Percentiles rank a stretch among this genome's conserved stretches.
Evolutionary conservation across 1,284 basidiomycete species (phyloP).

Genomic region (Peniophora sp.): DNA sequence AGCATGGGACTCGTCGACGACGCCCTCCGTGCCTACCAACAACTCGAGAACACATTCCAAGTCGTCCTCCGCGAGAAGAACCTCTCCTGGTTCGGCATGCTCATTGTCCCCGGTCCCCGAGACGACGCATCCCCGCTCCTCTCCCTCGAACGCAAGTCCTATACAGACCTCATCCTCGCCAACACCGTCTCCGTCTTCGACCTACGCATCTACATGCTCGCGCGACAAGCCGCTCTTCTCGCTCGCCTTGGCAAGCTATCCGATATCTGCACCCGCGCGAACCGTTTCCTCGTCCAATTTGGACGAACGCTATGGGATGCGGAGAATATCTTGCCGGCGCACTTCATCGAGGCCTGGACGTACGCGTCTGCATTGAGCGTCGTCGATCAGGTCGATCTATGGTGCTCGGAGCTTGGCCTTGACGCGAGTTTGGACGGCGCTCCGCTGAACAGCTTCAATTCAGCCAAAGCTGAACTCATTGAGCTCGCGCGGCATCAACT

Average conservation of each 20-base stretch:
- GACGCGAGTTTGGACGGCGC: slow-evolving; percentile 34
- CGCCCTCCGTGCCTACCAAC: slow-evolving; percentile 83
- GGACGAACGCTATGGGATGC: slow-evolving; percentile 69
- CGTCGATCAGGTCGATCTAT: slow-evolving; percentile 77
- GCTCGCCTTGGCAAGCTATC: slow-evolving; percentile 62
- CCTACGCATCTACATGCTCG: slow-evolving; percentile 86
- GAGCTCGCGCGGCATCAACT: slow-evolving; percentile 82
- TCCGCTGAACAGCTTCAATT: slow-evolving; percentile 45
- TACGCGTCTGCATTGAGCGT: slow-evolving; percentile 87
- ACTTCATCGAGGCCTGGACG: slow-evolving; percentile 91
- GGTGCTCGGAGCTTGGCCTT: slow-evolving; percentile 35
- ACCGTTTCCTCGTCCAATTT: slow-evolving; percentile 75
- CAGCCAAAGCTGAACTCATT: slow-evolving; percentile 73
- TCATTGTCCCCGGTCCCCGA: slow-evolving; percentile 61
- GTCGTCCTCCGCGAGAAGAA: slow-evolving; percentile 76
- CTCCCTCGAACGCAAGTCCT: slow-evolving; percentile 77
- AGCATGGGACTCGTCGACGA: slow-evolving; percentile 88
- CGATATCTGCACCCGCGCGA: slow-evolving; percentile 63
- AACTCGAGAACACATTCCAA: slow-evolving; percentile 84
- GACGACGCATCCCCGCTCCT: slow-evolving; percentile 83
- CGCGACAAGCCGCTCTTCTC: slow-evolving; percentile 76
- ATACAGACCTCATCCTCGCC: slow-evolving; percentile 82
- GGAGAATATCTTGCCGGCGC: slow-evolving; percentile 63
- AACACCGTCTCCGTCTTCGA: slow-evolving; percentile 94
- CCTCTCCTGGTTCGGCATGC: slow-evolving; percentile 82